Evolutionary conservation across 805 yeast species (phyloP).

Genomic region (Candida nanaspora): DNA sequence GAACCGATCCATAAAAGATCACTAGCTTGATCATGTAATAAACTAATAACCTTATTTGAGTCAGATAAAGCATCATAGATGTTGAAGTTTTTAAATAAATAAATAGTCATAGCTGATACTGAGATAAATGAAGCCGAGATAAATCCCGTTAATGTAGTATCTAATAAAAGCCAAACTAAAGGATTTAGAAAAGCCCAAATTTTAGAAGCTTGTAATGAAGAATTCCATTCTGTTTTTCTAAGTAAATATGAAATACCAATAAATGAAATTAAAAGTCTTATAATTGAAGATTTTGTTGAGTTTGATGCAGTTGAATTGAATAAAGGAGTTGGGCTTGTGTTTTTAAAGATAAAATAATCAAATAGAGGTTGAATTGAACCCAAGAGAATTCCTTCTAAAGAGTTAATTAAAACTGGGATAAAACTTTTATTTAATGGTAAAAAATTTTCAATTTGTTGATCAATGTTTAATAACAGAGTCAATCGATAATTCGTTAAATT

Average conservation of each 20-base stretch:
- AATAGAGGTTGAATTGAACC: slow-evolving; percentile 45
- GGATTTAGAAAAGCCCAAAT: slow-evolving; percentile 59
- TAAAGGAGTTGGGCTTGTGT: slow-evolving; percentile 2
- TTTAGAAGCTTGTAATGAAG: slow-evolving; percentile 55
- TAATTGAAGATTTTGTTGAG: slow-evolving; percentile 10
- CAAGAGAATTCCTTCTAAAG: slow-evolving; percentile 51
- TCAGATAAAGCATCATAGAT: neutral
- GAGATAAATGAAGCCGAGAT: slow-evolving; percentile 14
- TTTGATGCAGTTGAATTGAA: slow-evolving; percentile 1
- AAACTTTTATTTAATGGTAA: neutral
- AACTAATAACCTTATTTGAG: neutral
- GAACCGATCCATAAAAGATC: slow-evolving; percentile 50
- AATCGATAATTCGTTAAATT: slow-evolving; percentile 17
- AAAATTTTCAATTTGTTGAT: neutral
- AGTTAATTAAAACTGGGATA: slow-evolving; percentile 21
- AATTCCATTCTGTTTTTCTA: slow-evolving; percentile 61
- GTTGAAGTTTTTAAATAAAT: neutral
- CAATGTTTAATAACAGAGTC: slow-evolving; percentile 1
- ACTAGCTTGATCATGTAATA: slow-evolving; percentile 19
- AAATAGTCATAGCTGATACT: slow-evolving; percentile 7
- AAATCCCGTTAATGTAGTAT: slow-evolving; percentile 16
- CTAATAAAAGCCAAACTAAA: slow-evolving; percentile 48
- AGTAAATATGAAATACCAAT: slow-evolving; percentile 68
- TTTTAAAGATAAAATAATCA: slow-evolving; percentile 16
- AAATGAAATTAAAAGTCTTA: slow-evolving; percentile 48